A percentile compares a stretch with the other conserved stretches of the same genome.
These are phyloP conservation scores for Termitomyces sp. DNA, from an alignment of 768 basidiomycete species.

Conservation along the genomic window DNA sequence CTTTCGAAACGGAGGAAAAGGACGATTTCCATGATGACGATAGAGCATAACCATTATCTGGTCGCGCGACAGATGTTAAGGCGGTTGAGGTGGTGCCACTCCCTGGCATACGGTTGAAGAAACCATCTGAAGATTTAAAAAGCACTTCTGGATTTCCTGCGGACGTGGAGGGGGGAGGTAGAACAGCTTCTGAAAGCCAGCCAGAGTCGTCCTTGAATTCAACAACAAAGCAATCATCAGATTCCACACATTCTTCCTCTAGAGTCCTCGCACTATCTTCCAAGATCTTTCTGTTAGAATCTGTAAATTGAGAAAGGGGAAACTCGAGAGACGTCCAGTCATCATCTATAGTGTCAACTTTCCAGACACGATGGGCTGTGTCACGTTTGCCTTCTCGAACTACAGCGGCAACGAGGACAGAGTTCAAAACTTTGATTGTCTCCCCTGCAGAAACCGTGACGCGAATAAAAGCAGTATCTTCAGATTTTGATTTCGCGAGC, in stretches of 20 bases:
- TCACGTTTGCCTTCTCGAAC: slow-evolving; percentile 22
- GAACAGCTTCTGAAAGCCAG: slow-evolving; percentile 48
- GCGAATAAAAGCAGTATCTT: slow-evolving; percentile 24
- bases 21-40: slow-evolving; percentile 27
- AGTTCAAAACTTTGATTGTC: slow-evolving; percentile 37
- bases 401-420: slow-evolving; percentile 34
- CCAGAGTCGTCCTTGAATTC: slow-evolving; percentile 58
- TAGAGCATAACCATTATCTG: slow-evolving; percentile 13
- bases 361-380: slow-evolving; percentile 60
- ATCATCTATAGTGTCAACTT: slow-evolving; percentile 34
- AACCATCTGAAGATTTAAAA: slow-evolving; percentile 49
- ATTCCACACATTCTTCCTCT: slow-evolving; percentile 52
- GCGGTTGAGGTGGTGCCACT: not conserved
- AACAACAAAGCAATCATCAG: slow-evolving; percentile 70
- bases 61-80: slow-evolving; percentile 16
- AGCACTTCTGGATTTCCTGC: slow-evolving; percentile 24
- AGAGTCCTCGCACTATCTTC: slow-evolving; percentile 40
- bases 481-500: slow-evolving; percentile 26
- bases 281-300: slow-evolving; percentile 33
- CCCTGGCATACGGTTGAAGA: slow-evolving; percentile 39
- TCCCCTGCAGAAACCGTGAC: slow-evolving; percentile 49
- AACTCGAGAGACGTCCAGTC: slow-evolving; percentile 30
- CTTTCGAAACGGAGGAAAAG: slow-evolving; percentile 18
- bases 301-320: slow-evolving; percentile 23
- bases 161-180: slow-evolving; percentile 12